Evolutionary conservation across 805 yeast species (phyloP).

Genomic region (Lipomyces spencermartinsiae): DNA sequence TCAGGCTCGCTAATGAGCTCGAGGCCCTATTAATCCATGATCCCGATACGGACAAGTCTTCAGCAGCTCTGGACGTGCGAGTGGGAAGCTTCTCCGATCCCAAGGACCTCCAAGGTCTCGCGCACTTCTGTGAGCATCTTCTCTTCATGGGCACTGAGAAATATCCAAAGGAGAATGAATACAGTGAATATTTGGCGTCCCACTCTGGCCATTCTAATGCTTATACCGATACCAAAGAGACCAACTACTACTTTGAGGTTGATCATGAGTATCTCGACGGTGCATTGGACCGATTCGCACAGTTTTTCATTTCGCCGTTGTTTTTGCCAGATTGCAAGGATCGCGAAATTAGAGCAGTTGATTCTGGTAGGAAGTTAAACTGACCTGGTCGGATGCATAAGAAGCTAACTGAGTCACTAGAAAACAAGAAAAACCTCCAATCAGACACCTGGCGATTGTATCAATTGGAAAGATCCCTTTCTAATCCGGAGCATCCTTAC

Average conservation of each 20-base stretch:
- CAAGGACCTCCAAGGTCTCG: slow-evolving; percentile 71
- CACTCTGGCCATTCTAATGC: slow-evolving; percentile 94
- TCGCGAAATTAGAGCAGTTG: slow-evolving; percentile 92
- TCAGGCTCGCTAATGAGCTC: slow-evolving; percentile 74
- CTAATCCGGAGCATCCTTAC: slow-evolving; percentile 81
- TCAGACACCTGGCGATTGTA: slow-evolving; percentile 86
- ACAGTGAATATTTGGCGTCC: slow-evolving; percentile 72
- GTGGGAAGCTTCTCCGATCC: slow-evolving; percentile 87
- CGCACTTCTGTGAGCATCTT: slow-evolving; percentile 89
- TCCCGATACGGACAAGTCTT: slow-evolving; percentile 64
- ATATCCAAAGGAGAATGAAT: slow-evolving; percentile 77
- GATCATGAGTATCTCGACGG: slow-evolving; percentile 77
- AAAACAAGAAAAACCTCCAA: slow-evolving; percentile 91
- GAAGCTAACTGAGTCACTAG: slow-evolving; percentile 45
- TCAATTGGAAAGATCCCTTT: slow-evolving; percentile 77
- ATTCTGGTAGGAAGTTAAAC: slow-evolving; percentile 54
- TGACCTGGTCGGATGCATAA: neutral
- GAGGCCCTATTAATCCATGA: slow-evolving; percentile 75
- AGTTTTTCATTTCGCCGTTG: slow-evolving; percentile 86
- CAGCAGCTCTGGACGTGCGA: slow-evolving; percentile 76
- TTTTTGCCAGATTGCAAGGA: slow-evolving; percentile 78
- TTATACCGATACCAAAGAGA: slow-evolving; percentile 84
- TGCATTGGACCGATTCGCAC: slow-evolving; percentile 90
- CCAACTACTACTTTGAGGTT: slow-evolving; percentile 90
- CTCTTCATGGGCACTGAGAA: slow-evolving; percentile 80